Percentiles rank a stretch among this genome's conserved stretches.
Conservation (phyloP, 371 early-diverging fungal species). For the Rhizopus arrhizus region DNA sequence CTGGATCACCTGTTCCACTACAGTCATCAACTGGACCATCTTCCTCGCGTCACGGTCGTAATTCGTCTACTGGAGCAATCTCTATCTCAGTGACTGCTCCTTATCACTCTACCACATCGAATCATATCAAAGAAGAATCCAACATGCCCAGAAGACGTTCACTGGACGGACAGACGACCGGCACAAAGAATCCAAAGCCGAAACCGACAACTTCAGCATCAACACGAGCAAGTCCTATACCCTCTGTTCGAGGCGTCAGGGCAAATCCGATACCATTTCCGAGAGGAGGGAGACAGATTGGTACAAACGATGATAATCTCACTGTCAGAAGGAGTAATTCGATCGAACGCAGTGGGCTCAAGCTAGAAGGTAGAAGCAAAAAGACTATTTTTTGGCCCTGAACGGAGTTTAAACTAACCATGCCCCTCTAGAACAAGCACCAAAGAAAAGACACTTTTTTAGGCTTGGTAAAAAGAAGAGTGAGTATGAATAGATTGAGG, state of each 20-base stretch:
- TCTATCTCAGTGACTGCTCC: constrained; percentile 11
- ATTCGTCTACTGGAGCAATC: constrained; percentile 35
- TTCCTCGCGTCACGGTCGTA: constrained; percentile 37
- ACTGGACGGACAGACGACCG: constrained; percentile 27
- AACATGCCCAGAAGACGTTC: constrained; percentile 40
- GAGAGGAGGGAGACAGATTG: constrained; percentile 46
- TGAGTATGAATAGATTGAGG: constrained; percentile 12
- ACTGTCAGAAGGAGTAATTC: constrained; percentile 26
- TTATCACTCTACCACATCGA: constrained; percentile 12
- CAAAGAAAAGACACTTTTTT: constrained; percentile 27
- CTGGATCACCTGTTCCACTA: constrained; percentile 31
- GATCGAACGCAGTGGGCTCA: constrained; percentile 19
- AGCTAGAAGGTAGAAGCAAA: constrained; percentile 11
- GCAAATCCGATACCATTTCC: constrained; percentile 37
- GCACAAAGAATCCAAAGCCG: constrained; percentile 10
- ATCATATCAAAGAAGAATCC: constrained; percentile 9
- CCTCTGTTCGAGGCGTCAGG: constrained; percentile 7
- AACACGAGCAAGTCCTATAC: constrained; percentile 27
- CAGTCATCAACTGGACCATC: constrained; percentile 1
- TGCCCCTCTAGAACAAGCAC: constrained; percentile 20
- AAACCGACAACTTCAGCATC: constrained; percentile 24
- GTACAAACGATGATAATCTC: constrained; percentile 15
- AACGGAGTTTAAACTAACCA: constrained; percentile 17
- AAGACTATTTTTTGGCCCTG: constrained; percentile 5
- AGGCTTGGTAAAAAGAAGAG: constrained; percentile 47